Percentiles rank a stretch among this genome's conserved stretches.
Evolutionary conservation across 768 basidiomycete genomes (phyloP).

Genomic region (Zangia roseola): DNA sequence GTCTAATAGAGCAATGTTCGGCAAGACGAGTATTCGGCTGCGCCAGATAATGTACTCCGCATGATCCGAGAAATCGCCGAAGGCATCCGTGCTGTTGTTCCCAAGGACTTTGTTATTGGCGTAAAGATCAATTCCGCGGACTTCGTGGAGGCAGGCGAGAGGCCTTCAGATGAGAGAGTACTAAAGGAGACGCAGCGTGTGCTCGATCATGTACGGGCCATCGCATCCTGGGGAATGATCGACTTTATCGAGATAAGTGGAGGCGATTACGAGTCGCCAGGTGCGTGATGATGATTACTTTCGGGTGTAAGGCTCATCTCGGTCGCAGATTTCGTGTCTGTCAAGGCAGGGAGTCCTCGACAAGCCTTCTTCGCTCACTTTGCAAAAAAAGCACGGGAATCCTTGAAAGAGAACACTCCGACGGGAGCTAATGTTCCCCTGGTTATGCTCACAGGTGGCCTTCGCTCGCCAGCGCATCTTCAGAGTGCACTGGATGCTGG

Average conservation of each 20-base stretch:
- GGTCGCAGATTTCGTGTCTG: conserved; percentile 43
- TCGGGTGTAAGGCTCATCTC: background rate
- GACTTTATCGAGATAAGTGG: conserved; percentile 91
- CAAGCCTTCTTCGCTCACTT: conserved; percentile 77
- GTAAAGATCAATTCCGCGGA: conserved; percentile 83
- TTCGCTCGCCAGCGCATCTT: conserved; percentile 59
- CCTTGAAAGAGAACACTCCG: conserved; percentile 37
- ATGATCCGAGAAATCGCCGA: conserved; percentile 56
- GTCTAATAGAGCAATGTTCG: conserved; percentile 48
- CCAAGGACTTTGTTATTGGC: conserved; percentile 64
- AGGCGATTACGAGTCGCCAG: conserved; percentile 79
- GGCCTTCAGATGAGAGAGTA: conserved; percentile 32
- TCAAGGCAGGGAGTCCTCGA: conserved; percentile 35
- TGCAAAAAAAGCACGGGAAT: conserved; percentile 51
- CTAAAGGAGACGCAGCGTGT: conserved; percentile 38
- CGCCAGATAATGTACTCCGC: conserved; percentile 44
- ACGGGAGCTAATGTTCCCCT: conserved; percentile 43
- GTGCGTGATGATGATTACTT: conserved; percentile 34
- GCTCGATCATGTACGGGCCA: conserved; percentile 55
- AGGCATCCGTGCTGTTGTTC: conserved; percentile 53
- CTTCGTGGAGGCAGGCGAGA: conserved; percentile 44
- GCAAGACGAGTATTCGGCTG: conserved; percentile 56
- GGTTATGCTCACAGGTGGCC: conserved; percentile 79
- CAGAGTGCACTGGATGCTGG: conserved; percentile 47
- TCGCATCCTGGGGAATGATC: conserved; percentile 62